phyloP scores from a whole-genome alignment of 768 basidiomycete genomes.

The Russula abietina region DNA sequence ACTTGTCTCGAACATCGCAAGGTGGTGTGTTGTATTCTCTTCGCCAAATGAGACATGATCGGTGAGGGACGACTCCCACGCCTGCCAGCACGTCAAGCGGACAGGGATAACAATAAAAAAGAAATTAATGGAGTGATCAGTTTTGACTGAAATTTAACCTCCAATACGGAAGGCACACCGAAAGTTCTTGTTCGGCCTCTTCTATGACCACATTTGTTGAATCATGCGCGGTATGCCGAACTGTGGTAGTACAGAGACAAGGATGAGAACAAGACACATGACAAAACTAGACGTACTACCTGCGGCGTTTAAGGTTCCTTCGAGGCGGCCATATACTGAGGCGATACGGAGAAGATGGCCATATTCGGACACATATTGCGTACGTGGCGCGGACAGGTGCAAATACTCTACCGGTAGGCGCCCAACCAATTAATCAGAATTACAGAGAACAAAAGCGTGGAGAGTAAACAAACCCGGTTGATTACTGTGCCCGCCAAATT shows the following conservation, averaged over 20 bases:
- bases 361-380: conserved; percentile 61
- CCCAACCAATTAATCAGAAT: conserved; percentile 1
- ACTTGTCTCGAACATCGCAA: conserved; percentile 73
- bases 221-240: not conserved
- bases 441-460: not conserved
- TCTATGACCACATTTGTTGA: conserved; percentile 10
- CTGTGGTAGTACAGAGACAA: not conserved
- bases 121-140: not conserved
- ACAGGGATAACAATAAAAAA: not conserved
- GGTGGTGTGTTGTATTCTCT: conserved; percentile 60
- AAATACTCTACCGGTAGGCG: conserved; percentile 52
- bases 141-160: not conserved
- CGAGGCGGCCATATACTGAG: conserved; percentile 56
- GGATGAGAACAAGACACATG: not conserved
- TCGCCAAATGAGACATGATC: conserved; percentile 66
- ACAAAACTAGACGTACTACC: conserved; percentile 36
- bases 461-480: conserved; percentile 19
- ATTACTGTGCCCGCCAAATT: conserved; percentile 37
- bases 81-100: conserved; percentile 33
- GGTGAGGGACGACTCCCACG: conserved; percentile 64
- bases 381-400: conserved; percentile 53
- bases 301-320: conserved; percentile 43
- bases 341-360: conserved; percentile 71
- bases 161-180: conserved; percentile 13
- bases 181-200: conserved; percentile 19